Percentiles rank a stretch among this genome's conserved stretches.
phyloP scores from a whole-genome alignment of 2,329 filamentous ascomycete genomes.

The Exophiala sideris region DNA sequence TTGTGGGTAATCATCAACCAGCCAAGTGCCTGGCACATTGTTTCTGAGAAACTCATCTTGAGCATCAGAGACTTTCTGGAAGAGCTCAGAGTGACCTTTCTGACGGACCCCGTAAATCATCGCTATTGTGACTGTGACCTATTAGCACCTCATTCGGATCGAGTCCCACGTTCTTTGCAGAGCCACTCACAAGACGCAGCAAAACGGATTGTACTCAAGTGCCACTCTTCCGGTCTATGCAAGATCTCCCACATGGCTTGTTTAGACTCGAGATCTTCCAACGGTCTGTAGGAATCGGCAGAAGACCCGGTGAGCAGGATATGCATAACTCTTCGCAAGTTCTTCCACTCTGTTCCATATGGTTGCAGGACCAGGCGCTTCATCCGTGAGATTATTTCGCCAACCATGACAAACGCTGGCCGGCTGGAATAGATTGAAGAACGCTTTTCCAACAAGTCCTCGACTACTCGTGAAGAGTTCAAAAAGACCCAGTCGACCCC shows the following conservation, averaged over 20 bases:
- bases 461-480: conserved; percentile 5
- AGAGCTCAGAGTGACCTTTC: not conserved
- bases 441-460: conserved; percentile 37
- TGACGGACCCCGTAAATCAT: not conserved
- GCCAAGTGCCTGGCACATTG: conserved; percentile 37
- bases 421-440: conserved; percentile 37
- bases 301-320: conserved; percentile 31
- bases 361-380: conserved; percentile 47
- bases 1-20: conserved; percentile 44
- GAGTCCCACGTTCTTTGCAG: not conserved
- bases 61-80: not conserved
- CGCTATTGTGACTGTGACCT: not conserved
- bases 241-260: conserved; percentile 35
- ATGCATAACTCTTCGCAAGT: conserved; percentile 22
- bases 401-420: conserved; percentile 25
- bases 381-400: conserved; percentile 32
- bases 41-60: conserved; percentile 1
- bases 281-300: conserved; percentile 18
- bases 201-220: not conserved
- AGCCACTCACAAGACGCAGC: not conserved
- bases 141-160: not conserved
- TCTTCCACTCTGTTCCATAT: conserved; percentile 15
- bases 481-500: conserved; percentile 10
- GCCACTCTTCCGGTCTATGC: conserved; percentile 35
- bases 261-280: conserved; percentile 18